Percentiles rank a stretch among this genome's conserved stretches.
Evolutionary conservation across 148 eudicot species (phyloP).

Genomic region (Cornus suecica): DNA sequence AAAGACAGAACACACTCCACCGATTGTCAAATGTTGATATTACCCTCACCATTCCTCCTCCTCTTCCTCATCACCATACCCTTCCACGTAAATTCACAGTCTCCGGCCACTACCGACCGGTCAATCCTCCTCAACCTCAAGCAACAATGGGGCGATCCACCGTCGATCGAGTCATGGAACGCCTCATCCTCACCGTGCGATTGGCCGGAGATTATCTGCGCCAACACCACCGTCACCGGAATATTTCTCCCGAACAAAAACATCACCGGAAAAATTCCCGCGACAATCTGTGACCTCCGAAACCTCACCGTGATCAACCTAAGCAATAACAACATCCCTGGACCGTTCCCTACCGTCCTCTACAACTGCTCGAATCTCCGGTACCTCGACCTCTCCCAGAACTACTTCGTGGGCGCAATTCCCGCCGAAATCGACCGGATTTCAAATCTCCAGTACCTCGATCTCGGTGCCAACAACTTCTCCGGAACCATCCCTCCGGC

Average conservation of each 20-base stretch:
- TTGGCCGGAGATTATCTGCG: conserved; percentile 66
- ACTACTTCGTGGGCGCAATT: conserved; percentile 52
- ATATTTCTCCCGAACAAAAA: conserved; percentile 13
- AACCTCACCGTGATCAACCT: conserved; percentile 46
- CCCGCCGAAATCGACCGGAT: conserved; percentile 55
- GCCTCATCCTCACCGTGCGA: conserved; percentile 46
- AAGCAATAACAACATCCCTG: conserved; percentile 35
- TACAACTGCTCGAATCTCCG: conserved; percentile 49
- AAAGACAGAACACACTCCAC: not conserved
- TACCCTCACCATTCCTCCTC: conserved; percentile 10
- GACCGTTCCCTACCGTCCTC: conserved; percentile 46
- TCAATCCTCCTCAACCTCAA: conserved; percentile 48
- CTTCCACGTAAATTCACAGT: conserved; percentile 56
- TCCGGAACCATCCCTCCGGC: conserved; percentile 59
- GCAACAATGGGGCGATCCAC: conserved; percentile 44
- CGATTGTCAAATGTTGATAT: not conserved
- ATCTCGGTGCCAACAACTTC: conserved; percentile 59
- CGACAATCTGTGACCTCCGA: conserved; percentile 52
- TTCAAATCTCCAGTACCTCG: conserved; percentile 35
- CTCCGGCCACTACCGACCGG: conserved; percentile 31
- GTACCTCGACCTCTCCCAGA: conserved; percentile 44
- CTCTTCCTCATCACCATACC: conserved; percentile 30
- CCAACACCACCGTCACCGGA: conserved; percentile 36
- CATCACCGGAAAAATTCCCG: conserved; percentile 37
- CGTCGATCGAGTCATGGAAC: conserved; percentile 43